A percentile compares a stretch with the other conserved stretches of the same genome.
Evolutionary conservation across 2,329 filamentous ascomycete genomes (phyloP).

Genomic region (Stemphylium beticola): DNA sequence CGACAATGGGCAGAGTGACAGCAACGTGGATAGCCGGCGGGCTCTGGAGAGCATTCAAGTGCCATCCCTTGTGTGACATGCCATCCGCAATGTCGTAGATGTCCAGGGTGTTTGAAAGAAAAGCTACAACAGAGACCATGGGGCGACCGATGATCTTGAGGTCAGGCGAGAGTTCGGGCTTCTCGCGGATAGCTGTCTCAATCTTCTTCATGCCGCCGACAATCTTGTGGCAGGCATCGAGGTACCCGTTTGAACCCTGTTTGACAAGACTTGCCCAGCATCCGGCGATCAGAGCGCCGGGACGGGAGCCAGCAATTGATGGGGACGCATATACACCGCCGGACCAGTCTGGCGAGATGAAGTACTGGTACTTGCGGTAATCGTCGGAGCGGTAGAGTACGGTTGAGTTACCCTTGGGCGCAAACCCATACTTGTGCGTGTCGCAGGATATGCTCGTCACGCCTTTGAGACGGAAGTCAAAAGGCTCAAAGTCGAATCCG

Average conservation of each 20-base stretch:
- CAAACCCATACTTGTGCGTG: slow-evolving; percentile 99
- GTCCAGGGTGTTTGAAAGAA: slow-evolving; percentile 81
- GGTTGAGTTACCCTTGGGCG: slow-evolving; percentile 95
- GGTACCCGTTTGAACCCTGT: slow-evolving; percentile 85
- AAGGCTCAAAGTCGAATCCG: slow-evolving; percentile 86
- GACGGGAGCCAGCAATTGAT: slow-evolving; percentile 86
- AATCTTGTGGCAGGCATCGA: slow-evolving; percentile 84
- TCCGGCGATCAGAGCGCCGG: slow-evolving; percentile 91
- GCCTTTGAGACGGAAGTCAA: slow-evolving; percentile 92
- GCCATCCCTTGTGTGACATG: slow-evolving; percentile 87
- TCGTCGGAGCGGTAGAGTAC: slow-evolving; percentile 83
- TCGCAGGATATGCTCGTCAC: slow-evolving; percentile 96
- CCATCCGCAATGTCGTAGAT: slow-evolving; percentile 94
- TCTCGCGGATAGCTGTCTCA: slow-evolving; percentile 71
- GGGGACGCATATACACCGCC: slow-evolving; percentile 96
- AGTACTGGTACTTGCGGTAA: slow-evolving; percentile 91
- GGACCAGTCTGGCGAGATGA: slow-evolving; percentile 91
- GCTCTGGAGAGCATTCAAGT: slow-evolving; percentile 90
- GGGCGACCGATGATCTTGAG: slow-evolving; percentile 83
- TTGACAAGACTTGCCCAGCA: slow-evolving; percentile 94
- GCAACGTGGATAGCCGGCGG: slow-evolving; percentile 93
- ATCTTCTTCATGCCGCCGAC: slow-evolving; percentile 87
- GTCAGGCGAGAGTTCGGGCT: slow-evolving; percentile 71
- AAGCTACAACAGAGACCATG: slow-evolving; percentile 88
- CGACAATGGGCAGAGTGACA: slow-evolving; percentile 84